Percentiles rank a stretch among this genome's conserved stretches.
These are phyloP conservation scores for Podaxis sp. DNA, from an alignment of 768 basidiomycete species.

Conservation along the genomic window DNA sequence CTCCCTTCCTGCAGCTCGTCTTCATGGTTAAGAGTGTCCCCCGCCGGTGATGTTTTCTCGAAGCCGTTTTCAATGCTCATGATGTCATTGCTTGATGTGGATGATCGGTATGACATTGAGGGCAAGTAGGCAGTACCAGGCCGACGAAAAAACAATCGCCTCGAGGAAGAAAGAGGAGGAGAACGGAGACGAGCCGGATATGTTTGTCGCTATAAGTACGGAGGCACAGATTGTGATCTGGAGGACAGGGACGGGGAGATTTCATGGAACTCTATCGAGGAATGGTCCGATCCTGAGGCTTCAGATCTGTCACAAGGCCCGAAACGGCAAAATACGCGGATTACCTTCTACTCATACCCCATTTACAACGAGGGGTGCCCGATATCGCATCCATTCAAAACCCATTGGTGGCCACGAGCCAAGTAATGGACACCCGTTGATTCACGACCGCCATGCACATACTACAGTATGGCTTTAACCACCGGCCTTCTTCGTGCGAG, in stretches of 20 bases:
- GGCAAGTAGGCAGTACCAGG: not conserved
- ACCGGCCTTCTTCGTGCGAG: too few relatives aligned
- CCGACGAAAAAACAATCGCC: not conserved
- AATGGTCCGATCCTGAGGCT: not conserved
- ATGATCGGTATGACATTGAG: not conserved
- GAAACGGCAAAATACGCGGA: not conserved
- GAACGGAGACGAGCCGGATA: too few relatives aligned
- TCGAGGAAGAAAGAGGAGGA: not conserved
- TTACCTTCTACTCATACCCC: not conserved
- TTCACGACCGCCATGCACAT: not conserved
- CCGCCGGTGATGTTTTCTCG: not conserved
- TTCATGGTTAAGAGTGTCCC: not conserved
- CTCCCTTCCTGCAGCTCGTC: conserved; percentile 28
- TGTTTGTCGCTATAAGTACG: not conserved
- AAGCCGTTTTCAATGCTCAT: not conserved
- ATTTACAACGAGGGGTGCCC: not conserved
- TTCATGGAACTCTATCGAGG: not conserved
- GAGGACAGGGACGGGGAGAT: not conserved
- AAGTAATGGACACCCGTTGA: too few relatives aligned
- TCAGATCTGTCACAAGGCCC: not conserved
- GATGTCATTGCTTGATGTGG: not conserved
- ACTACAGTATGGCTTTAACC: not conserved
- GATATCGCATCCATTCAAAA: not conserved
- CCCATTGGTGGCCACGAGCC: not conserved
- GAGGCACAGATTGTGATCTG: not conserved